Evolutionary conservation across 345 rosid species (phyloP).

Genomic region (Gossypium turneri): DNA sequence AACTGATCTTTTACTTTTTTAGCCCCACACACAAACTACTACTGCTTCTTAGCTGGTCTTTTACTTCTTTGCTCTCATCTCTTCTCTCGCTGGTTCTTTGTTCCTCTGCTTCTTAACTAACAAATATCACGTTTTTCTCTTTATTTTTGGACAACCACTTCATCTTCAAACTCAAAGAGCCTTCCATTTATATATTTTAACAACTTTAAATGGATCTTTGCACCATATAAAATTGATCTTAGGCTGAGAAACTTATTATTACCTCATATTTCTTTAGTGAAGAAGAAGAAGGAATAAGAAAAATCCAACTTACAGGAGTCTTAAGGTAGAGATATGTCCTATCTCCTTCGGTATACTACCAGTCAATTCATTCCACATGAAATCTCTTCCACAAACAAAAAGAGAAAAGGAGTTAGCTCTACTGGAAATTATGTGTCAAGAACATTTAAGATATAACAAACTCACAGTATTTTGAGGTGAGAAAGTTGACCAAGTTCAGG

Average conservation of each 20-base stretch:
- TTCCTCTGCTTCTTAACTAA: background rate
- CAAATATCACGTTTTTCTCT: background rate
- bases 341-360: conserved; percentile 89
- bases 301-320: conserved; percentile 67
- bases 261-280: background rate
- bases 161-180: background rate
- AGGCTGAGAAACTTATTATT: background rate
- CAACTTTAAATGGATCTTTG: background rate
- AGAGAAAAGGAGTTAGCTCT: background rate
- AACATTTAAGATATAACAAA: background rate
- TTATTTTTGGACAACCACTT: background rate
- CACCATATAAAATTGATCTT: background rate
- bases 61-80: too few species aligned
- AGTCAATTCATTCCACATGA: conserved; percentile 86
- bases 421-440: background rate
- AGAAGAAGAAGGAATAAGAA: background rate
- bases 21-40: too few species aligned
- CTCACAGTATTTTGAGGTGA: conserved; percentile 70
- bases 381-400: conserved; percentile 47
- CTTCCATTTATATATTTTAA: background rate
- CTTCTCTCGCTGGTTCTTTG: too few species aligned
- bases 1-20: too few species aligned
- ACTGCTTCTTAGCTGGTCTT: too few species aligned
- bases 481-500: conserved; percentile 67
- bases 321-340: conserved; percentile 62